Percentiles rank a stretch among this genome's conserved stretches.
Evolutionary conservation across 2,329 filamentous ascomycete species (phyloP).

Genomic region (Amesomyces nigricolor): DNA sequence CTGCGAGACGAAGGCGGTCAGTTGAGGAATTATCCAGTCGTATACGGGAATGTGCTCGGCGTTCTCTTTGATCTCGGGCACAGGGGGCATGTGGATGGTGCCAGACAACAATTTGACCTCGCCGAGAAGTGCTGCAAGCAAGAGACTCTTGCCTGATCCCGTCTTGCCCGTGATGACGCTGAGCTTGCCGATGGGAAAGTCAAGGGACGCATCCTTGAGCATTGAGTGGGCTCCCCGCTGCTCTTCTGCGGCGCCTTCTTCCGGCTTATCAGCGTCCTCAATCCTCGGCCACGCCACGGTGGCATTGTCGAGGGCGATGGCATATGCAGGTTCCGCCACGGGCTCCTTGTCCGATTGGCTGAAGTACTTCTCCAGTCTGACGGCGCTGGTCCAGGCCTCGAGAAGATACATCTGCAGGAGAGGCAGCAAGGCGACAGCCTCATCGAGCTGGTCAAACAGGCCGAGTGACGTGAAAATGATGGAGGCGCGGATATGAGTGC

Average conservation of each 20-base stretch:
- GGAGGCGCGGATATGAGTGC: conserved; percentile 31
- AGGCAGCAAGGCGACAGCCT: conserved; percentile 31
- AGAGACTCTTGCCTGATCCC: conserved; percentile 36
- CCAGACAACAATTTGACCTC: conserved; percentile 36
- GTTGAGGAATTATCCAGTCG: conserved; percentile 34
- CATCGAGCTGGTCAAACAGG: conserved; percentile 33
- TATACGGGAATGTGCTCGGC: conserved; percentile 24
- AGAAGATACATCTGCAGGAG: conserved; percentile 32
- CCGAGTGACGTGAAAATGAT: conserved; percentile 34
- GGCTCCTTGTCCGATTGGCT: conserved; percentile 29
- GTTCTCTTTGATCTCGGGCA: conserved; percentile 24
- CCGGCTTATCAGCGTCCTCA: conserved; percentile 25
- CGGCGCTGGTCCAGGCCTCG: conserved; percentile 34
- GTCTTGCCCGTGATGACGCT: conserved; percentile 36
- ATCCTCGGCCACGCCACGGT: conserved; percentile 33
- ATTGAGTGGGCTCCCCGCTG: conserved; percentile 28
- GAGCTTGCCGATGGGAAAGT: conserved; percentile 32
- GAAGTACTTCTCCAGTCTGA: conserved; percentile 33
- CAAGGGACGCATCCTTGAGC: conserved; percentile 31
- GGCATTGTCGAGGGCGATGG: conserved; percentile 29
- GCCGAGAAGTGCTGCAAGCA: conserved; percentile 36
- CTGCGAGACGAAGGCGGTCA: conserved; percentile 43
- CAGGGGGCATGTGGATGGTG: conserved; percentile 26
- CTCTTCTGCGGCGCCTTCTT: conserved; percentile 8
- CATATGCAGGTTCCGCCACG: conserved; percentile 25